Conservation (phyloP, 805 yeast genomes). For the Yarrowia alimentaria region DNA sequence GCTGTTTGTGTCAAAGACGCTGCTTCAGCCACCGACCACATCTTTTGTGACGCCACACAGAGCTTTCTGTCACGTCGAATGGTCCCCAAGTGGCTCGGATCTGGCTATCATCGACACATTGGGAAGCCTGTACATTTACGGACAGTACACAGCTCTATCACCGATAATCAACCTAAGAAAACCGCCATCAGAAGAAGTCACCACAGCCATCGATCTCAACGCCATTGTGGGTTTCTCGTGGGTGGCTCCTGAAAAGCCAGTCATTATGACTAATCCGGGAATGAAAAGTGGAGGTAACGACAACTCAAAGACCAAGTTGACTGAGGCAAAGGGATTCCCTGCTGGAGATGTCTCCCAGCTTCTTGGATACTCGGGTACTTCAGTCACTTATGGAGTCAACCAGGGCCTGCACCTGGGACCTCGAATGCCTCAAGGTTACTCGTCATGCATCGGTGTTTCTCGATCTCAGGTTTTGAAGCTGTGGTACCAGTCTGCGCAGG, state of each 20-base stretch:
- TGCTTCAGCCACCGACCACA: conserved; percentile 31
- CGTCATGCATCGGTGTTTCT: conserved; percentile 17
- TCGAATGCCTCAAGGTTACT: conserved; percentile 30
- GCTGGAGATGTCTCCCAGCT: conserved; percentile 51
- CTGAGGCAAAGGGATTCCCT: conserved; percentile 36
- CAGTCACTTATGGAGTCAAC: conserved; percentile 68
- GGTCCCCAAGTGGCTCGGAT: conserved; percentile 81
- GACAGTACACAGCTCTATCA: conserved; percentile 32
- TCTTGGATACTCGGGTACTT: conserved; percentile 58
- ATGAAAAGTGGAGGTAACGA: conserved; percentile 34
- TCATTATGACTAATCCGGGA: conserved; percentile 61
- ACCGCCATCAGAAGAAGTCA: conserved; percentile 26
- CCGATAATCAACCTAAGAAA: conserved; percentile 24
- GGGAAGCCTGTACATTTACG: conserved; percentile 60
- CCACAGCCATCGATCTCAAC: conserved; percentile 34
- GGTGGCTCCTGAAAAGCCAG: conserved; percentile 71
- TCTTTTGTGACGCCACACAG: conserved; percentile 43
- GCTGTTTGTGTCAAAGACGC: conserved; percentile 36
- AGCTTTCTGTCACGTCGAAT: conserved; percentile 39
- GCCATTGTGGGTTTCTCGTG: conserved; percentile 58
- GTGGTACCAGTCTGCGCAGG: conserved; percentile 10
- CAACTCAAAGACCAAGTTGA: neutral
- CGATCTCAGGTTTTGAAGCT: conserved; percentile 9
- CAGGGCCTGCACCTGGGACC: conserved; percentile 54
- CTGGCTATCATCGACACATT: conserved; percentile 71